These are phyloP conservation scores for Pyrus bretschneideri DNA, from an alignment of 306 rosid genomes.

Conservation along the genomic window DNA sequence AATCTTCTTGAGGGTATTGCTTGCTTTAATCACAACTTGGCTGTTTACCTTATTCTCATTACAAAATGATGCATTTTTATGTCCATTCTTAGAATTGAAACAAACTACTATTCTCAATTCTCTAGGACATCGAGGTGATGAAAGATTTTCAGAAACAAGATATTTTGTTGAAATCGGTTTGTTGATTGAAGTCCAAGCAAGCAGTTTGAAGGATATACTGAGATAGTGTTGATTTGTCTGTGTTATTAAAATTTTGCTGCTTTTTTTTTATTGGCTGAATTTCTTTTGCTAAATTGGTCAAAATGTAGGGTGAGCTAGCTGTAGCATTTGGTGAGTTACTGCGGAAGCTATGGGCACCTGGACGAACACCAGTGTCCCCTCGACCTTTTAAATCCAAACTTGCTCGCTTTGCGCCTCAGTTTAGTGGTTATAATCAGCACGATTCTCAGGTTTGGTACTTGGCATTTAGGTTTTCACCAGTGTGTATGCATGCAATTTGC, in stretches of 20 bases:
- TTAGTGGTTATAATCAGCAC: conserved; percentile 96
- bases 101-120: too few relatives aligned
- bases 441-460: conserved; percentile 86
- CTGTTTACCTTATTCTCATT: not conserved
- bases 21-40: not conserved
- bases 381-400: conserved; percentile 88
- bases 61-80: not conserved
- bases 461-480: not conserved
- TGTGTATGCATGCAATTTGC: conserved; percentile 14
- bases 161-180: too few relatives aligned
- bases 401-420: conserved; percentile 99
- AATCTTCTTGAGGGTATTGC: not conserved
- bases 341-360: conserved; percentile 97
- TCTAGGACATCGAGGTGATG: not conserved
- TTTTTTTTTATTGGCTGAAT: not conserved
- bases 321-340: conserved; percentile 94
- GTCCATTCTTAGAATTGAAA: not conserved
- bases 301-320: conserved; percentile 82
- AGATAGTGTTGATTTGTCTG: not conserved
- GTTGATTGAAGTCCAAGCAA: not conserved
- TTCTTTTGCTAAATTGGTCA: not conserved
- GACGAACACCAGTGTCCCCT: conserved; percentile 86
- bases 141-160: not conserved
- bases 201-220: not conserved
- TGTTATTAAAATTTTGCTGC: not conserved